Percentiles rank a stretch among this genome's conserved stretches.
These are phyloP conservation scores for Macrophomina tecta DNA, from an alignment of 2,329 filamentous ascomycete species.

Conservation along the genomic window DNA sequence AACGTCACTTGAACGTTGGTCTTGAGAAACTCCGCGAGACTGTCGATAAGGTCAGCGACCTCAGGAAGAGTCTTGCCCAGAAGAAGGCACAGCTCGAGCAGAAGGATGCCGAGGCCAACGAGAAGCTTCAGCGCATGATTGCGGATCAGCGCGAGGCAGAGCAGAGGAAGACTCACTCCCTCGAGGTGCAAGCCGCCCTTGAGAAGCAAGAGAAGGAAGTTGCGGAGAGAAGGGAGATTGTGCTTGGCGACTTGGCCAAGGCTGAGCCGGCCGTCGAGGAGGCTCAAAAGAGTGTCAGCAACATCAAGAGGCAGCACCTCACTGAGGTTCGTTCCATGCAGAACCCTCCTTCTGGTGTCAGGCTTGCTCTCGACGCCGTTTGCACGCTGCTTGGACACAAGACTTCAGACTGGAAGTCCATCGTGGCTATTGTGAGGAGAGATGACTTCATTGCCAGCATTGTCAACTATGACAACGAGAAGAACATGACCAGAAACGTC, in stretches of 20 bases:
- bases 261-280: slow-evolving; percentile 93
- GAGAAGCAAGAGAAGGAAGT: slow-evolving; percentile 91
- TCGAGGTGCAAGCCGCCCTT: slow-evolving; percentile 86
- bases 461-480: slow-evolving; percentile 94
- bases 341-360: slow-evolving; percentile 87
- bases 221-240: slow-evolving; percentile 79
- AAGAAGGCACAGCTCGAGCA: slow-evolving; percentile 93
- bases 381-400: slow-evolving; percentile 93
- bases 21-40: slow-evolving; percentile 97
- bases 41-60: slow-evolving; percentile 93
- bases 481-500: slow-evolving; percentile 84
- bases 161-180: slow-evolving; percentile 82
- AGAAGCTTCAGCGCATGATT: slow-evolving; percentile 97
- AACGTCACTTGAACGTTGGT: slow-evolving; percentile 96
- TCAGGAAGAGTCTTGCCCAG: slow-evolving; percentile 86
- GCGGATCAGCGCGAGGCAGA: slow-evolving; percentile 95
- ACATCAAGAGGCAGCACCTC: slow-evolving; percentile 96
- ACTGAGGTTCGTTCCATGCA: slow-evolving; percentile 98
- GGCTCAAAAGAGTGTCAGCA: slow-evolving; percentile 94
- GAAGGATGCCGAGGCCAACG: slow-evolving; percentile 94
- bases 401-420: slow-evolving; percentile 83
- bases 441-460: slow-evolving; percentile 99
- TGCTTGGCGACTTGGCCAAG: slow-evolving; percentile 83
- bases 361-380: slow-evolving; percentile 92
- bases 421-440: slow-evolving; percentile 84